Percentiles rank a stretch among this genome's conserved stretches.
phyloP scores from a whole-genome alignment of 345 rosid species.

The Citrus hindsii region DNA sequence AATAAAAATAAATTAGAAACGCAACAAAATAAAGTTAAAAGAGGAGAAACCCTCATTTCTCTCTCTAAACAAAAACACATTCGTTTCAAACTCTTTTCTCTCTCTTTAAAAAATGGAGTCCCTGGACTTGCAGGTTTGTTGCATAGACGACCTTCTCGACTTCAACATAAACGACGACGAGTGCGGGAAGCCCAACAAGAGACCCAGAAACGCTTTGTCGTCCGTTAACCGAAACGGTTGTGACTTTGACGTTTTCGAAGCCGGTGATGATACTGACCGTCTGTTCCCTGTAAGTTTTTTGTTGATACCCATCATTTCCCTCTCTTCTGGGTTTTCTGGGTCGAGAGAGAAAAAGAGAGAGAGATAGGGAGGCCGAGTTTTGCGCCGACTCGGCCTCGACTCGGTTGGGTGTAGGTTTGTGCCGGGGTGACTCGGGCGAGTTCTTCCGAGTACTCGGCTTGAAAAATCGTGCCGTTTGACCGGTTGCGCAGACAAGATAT shows the following conservation, averaged over 20 bases:
- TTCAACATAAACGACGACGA: constrained; percentile 41
- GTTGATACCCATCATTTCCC: not conserved
- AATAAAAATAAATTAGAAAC: not conserved
- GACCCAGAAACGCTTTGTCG: constrained; percentile 15
- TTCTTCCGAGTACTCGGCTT: constrained; percentile 19
- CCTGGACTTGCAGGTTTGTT: constrained; percentile 26
- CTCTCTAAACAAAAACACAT: not conserved
- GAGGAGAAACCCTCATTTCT: not conserved
- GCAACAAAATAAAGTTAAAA: not conserved
- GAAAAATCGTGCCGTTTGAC: constrained; percentile 25
- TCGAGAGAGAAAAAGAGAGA: not conserved
- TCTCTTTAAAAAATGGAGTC: constrained; percentile 30
- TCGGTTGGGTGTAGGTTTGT: not conserved
- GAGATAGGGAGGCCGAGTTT: constrained; percentile 12
- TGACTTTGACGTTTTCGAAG: constrained; percentile 14
- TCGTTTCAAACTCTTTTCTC: not conserved
- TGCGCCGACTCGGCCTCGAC: constrained; percentile 29
- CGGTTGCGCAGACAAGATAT: constrained; percentile 16
- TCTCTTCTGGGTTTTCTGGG: not conserved
- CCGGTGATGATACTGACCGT: constrained; percentile 1
- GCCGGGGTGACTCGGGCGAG: constrained; percentile 21
- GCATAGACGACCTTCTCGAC: constrained; percentile 44
- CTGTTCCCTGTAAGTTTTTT: constrained; percentile 35
- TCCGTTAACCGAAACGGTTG: constrained; percentile 16
- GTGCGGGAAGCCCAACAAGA: constrained; percentile 11